Conservation (phyloP, 2,329 filamentous ascomycete species). For the Xylariaceae sp. region DNA sequence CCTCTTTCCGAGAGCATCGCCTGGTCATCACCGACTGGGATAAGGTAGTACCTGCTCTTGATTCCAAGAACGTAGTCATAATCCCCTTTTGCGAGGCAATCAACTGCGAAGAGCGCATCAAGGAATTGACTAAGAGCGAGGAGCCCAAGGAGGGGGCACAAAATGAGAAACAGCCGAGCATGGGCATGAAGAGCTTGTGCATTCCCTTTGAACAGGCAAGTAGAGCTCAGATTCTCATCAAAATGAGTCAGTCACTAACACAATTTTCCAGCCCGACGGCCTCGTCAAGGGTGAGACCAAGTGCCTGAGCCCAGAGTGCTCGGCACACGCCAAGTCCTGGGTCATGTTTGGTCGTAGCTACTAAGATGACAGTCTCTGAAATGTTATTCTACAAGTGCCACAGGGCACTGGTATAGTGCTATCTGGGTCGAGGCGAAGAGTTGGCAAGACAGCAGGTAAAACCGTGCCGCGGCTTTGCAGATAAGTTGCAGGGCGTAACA, state of each 20-base stretch:
- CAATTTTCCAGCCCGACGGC: conserved; percentile 64
- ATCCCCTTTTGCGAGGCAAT: conserved; percentile 82
- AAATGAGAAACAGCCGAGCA: conserved; percentile 50
- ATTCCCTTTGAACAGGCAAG: conserved; percentile 76
- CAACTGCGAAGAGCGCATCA: conserved; percentile 90
- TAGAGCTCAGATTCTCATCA: not conserved
- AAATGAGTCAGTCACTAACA: not conserved
- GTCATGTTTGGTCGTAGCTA: conserved; percentile 85
- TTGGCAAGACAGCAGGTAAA: too few species aligned
- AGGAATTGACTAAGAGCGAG: conserved; percentile 81
- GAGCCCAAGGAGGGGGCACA: conserved; percentile 53
- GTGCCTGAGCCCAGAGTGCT: conserved; percentile 87
- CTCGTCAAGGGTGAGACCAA: conserved; percentile 78
- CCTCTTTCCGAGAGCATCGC: conserved; percentile 74
- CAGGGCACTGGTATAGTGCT: too few species aligned
- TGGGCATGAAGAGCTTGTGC: conserved; percentile 68
- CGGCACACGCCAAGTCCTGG: conserved; percentile 73
- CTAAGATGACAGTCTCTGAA: too few species aligned
- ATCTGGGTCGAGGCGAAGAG: too few species aligned
- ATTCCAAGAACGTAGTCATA: conserved; percentile 86
- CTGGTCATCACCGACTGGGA: conserved; percentile 82
- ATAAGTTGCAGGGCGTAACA: too few species aligned
- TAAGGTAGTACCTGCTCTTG: conserved; percentile 83
- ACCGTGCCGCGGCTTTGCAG: too few species aligned
- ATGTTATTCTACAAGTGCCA: too few species aligned